Percentiles rank a stretch among this genome's conserved stretches.
These are phyloP conservation scores for Pseudogymnoascus sp. DNA, from an alignment of 2,329 filamentous ascomycete genomes.

Conservation along the genomic window DNA sequence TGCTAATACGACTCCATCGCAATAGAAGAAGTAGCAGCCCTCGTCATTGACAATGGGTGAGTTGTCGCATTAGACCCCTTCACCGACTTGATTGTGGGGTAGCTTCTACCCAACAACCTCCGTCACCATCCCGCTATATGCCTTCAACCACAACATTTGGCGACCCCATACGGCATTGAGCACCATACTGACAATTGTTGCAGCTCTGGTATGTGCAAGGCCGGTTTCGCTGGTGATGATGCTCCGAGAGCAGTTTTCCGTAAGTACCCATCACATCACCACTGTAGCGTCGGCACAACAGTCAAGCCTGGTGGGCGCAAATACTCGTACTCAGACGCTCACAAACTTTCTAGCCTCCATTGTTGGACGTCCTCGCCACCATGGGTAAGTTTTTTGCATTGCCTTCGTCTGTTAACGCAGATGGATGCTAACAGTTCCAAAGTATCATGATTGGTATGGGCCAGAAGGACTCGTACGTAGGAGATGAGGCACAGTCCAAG, in stretches of 20 bases:
- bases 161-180: constrained; percentile 10
- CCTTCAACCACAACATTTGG: constrained; percentile 1
- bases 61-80: constrained; percentile 37
- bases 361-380: constrained; percentile 98
- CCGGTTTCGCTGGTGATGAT: constrained; percentile 99
- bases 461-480: constrained; percentile 99
- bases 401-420: background rate
- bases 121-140: constrained; percentile 6
- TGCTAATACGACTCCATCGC: constrained; percentile 21
- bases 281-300: background rate
- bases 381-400: constrained; percentile 67
- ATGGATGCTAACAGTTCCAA: constrained; percentile 18
- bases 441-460: constrained; percentile 99
- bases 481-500: constrained; percentile 99
- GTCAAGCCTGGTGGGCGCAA: background rate
- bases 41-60: constrained; percentile 99
- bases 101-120: constrained; percentile 11
- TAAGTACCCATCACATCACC: constrained; percentile 53
- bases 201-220: constrained; percentile 99
- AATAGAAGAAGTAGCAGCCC: constrained; percentile 98
- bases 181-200: constrained; percentile 19
- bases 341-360: constrained; percentile 67
- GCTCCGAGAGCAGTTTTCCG: constrained; percentile 99
- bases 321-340: background rate
- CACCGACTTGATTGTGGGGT: constrained; percentile 19